phyloP scores from a whole-genome alignment of 139 green algal genomes.

The Chlamydomonas sphaeroides region DNA sequence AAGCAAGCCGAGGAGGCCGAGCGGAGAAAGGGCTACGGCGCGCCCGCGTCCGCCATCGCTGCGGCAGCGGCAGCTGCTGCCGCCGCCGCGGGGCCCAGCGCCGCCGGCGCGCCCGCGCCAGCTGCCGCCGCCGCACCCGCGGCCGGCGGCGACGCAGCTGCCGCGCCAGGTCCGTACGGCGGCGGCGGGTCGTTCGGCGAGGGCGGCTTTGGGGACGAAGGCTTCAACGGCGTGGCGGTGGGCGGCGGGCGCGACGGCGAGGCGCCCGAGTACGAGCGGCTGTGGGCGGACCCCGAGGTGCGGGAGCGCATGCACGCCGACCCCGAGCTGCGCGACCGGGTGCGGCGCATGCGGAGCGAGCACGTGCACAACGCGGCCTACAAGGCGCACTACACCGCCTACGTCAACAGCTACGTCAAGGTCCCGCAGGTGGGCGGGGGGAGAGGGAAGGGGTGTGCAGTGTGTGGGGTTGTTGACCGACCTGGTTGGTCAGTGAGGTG shows the following conservation, averaged over 20 bases:
- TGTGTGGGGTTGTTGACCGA: no score
- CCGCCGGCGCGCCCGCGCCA: no score
- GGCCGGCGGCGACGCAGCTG: no score
- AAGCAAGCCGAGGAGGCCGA: not conserved
- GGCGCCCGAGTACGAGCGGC: not conserved
- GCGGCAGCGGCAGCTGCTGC: no score
- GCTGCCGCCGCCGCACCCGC: no score
- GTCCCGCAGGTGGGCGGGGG: no score
- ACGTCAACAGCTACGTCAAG: slow-evolving; percentile 25
- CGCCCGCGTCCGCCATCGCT: no score
- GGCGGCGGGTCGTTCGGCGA: no score
- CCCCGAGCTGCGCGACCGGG: not conserved
- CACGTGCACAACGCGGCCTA: slow-evolving; percentile 16
- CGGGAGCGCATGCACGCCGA: slow-evolving; percentile 3
- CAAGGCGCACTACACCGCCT: slow-evolving; percentile 13
- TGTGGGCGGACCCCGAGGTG: slow-evolving; percentile 7
- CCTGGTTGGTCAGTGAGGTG: no score
- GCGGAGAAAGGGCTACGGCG: no score
- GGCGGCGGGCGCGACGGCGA: not conserved
- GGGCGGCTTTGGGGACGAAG: not conserved
- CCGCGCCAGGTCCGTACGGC: not conserved
- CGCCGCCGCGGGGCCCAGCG: no score
- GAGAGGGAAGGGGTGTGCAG: no score
- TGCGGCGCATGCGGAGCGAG: not conserved
- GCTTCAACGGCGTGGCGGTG: not conserved